A percentile compares a stretch with the other conserved stretches of the same genome.
Evolutionary conservation across 345 rosid species (phyloP).

Genomic region (Jatropha curcas): DNA sequence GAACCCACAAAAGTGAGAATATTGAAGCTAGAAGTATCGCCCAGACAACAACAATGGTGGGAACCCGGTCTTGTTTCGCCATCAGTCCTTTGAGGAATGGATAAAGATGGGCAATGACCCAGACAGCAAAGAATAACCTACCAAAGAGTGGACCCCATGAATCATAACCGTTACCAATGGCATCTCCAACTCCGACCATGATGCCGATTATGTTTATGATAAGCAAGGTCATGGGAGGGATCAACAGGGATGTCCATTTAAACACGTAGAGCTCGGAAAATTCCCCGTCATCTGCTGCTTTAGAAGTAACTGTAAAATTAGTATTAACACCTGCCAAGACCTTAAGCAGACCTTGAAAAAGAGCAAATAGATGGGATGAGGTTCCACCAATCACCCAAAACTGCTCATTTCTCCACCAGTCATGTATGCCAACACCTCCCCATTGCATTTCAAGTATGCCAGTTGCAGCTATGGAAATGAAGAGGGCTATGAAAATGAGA

Average conservation of each 20-base stretch:
- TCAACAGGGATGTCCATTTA: conserved; percentile 63
- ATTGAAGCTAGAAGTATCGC: conserved; percentile 63
- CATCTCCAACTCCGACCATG: conserved; percentile 57
- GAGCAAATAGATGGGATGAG: conserved; percentile 65
- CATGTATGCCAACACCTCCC: conserved; percentile 73
- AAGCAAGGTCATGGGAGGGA: conserved; percentile 60
- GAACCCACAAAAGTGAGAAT: conserved; percentile 62
- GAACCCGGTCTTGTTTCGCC: conserved; percentile 61
- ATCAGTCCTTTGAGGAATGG: conserved; percentile 65
- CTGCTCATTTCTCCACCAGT: conserved; percentile 82
- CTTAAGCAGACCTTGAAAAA: conserved; percentile 69
- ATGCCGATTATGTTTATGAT: conserved; percentile 59
- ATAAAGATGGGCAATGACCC: conserved; percentile 67
- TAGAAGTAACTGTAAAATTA: conserved; percentile 65
- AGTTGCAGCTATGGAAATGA: conserved; percentile 63
- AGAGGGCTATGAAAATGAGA: conserved; percentile 55
- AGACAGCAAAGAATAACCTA: conserved; percentile 53
- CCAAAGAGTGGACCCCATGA: conserved; percentile 74
- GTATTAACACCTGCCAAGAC: conserved; percentile 68
- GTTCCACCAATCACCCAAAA: conserved; percentile 76
- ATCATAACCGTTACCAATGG: conserved; percentile 65
- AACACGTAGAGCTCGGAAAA: conserved; percentile 64
- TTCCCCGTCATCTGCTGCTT: conserved; percentile 61
- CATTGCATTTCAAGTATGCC: conserved; percentile 67
- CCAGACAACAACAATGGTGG: conserved; percentile 67